Conservation (phyloP, 305 asterid species). For the Fraxinus sp. region DNA sequence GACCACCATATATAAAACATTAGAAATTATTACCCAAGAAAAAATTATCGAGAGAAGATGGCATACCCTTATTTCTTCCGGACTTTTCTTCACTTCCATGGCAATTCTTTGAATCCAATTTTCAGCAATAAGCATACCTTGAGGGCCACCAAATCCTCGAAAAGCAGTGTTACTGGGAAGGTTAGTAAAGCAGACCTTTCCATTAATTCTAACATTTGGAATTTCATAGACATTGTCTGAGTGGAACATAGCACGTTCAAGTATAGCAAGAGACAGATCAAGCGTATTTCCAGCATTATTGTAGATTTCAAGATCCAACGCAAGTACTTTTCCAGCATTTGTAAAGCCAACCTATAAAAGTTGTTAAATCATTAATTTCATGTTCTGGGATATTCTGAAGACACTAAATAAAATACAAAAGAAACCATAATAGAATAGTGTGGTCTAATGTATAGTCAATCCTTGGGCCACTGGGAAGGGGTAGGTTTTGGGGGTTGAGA, state of each 20-base stretch:
- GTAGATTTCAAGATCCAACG: slow-evolving; percentile 82
- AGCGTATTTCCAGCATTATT: slow-evolving; percentile 89
- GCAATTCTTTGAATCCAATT: slow-evolving; percentile 93
- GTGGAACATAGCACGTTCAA: slow-evolving; percentile 95
- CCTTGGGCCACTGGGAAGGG: not conserved
- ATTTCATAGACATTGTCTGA: slow-evolving; percentile 90
- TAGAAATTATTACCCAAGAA: slow-evolving; percentile 10
- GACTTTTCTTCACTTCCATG: slow-evolving; percentile 73
- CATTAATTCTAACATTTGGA: slow-evolving; percentile 72
- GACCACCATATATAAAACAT: not conserved
- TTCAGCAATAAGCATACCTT: slow-evolving; percentile 93
- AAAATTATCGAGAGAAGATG: slow-evolving; percentile 5
- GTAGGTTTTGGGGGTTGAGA: not conserved
- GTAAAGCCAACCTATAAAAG: slow-evolving; percentile 77
- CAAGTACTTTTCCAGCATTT: slow-evolving; percentile 77
- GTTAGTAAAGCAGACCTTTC: slow-evolving; percentile 89
- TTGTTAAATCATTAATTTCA: slow-evolving; percentile 14
- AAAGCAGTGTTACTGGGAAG: slow-evolving; percentile 92
- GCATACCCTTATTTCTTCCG: slow-evolving; percentile 85
- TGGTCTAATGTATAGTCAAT: not conserved
- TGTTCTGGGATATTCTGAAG: slow-evolving; percentile 2
- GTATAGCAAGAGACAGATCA: slow-evolving; percentile 85
- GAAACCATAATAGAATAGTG: not conserved
- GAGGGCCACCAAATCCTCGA: slow-evolving; percentile 98
- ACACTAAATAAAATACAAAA: not conserved